phyloP scores from a whole-genome alignment of 148 eudicot genomes.

The Vaccinium vitisidaea region DNA sequence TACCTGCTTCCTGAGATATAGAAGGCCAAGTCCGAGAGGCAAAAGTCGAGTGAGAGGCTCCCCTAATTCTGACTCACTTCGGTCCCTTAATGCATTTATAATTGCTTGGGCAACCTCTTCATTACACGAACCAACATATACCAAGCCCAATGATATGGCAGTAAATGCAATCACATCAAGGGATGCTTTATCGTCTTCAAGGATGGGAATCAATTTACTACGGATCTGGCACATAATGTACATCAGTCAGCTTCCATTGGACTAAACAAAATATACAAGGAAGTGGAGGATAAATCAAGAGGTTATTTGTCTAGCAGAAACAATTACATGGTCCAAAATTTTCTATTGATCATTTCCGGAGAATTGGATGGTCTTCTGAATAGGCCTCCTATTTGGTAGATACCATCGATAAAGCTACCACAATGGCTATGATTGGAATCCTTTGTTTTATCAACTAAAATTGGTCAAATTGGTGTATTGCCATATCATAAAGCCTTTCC shows the following conservation, averaged over 20 bases:
- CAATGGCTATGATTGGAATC: no score
- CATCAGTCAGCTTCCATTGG: slow-evolving; percentile 2
- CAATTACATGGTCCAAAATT: no score
- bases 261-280: neutral
- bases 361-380: no score
- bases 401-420: no score
- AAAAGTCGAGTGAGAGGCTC: slow-evolving; percentile 80
- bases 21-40: slow-evolving; percentile 90
- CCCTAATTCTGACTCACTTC: slow-evolving; percentile 73
- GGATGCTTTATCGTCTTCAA: slow-evolving; percentile 66
- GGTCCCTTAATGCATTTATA: slow-evolving; percentile 77
- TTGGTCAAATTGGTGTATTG: no score
- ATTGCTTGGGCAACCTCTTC: slow-evolving; percentile 93
- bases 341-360: no score
- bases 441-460: no score
- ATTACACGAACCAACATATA: slow-evolving; percentile 83
- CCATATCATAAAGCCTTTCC: no score
- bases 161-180: slow-evolving; percentile 90
- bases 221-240: slow-evolving; percentile 49
- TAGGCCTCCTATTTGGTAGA: no score
- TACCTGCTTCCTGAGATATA: slow-evolving; percentile 96
- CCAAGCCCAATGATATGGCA: slow-evolving; percentile 75
- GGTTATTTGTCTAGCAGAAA: slow-evolving; percentile 12
- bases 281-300: slow-evolving; percentile 22
- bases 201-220: slow-evolving; percentile 57